Conservation (phyloP, 208 protist species). For the Acanthamoeba sp. region DNA sequence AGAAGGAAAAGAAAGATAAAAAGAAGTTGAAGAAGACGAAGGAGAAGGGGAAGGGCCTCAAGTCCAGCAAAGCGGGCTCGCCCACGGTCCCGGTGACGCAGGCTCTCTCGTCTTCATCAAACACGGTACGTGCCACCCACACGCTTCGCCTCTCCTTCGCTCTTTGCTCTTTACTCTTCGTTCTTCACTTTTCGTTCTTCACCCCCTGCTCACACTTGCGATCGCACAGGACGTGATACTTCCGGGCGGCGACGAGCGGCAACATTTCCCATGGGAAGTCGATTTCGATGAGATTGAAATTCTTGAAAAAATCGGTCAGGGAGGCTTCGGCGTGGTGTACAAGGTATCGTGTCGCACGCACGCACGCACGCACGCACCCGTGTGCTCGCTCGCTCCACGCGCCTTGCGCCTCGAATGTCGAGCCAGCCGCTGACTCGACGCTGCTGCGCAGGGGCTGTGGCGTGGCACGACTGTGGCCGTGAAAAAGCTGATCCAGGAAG, state of each 20-base stretch:
- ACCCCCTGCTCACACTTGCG: no score
- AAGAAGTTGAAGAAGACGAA: constrained; percentile 57
- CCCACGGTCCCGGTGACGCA: not conserved
- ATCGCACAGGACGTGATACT: constrained; percentile 26
- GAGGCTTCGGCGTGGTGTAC: constrained; percentile 72
- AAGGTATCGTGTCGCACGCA: not conserved
- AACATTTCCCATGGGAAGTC: constrained; percentile 63
- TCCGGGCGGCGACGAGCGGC: not conserved
- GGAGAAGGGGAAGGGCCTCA: constrained; percentile 23
- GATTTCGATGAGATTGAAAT: constrained; percentile 71
- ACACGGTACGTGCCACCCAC: not conserved
- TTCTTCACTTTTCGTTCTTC: not conserved
- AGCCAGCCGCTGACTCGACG: no score
- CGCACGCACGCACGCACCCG: no score
- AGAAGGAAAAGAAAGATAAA: constrained; percentile 34
- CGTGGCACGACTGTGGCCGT: constrained; percentile 64
- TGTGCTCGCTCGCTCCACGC: no score
- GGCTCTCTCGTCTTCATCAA: not conserved
- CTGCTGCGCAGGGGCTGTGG: constrained; percentile 60
- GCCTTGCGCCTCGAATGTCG: no score
- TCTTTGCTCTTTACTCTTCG: not conserved
- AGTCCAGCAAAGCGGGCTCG: not conserved
- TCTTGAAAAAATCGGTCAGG: constrained; percentile 70
- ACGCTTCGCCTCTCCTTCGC: not conserved
- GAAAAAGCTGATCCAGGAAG: constrained; percentile 68